phyloP scores from a whole-genome alignment of 2,329 filamentous ascomycete species.

The Blastomyces gilchristii region DNA sequence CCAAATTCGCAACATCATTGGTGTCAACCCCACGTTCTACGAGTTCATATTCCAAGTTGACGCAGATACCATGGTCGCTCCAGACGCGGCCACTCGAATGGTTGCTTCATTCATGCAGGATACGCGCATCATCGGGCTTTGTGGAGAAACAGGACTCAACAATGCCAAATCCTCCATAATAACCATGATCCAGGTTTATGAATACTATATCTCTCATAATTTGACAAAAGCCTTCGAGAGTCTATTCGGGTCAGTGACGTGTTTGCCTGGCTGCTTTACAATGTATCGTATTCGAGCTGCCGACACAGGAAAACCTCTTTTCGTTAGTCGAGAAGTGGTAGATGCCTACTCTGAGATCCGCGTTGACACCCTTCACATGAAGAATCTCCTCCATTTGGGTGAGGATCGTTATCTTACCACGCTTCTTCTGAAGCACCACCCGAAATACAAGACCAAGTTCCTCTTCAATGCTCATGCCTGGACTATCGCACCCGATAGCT shows the following conservation, averaged over 20 bases:
- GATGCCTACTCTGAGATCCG: conserved; percentile 84
- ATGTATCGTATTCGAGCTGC: conserved; percentile 97
- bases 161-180: conserved; percentile 90
- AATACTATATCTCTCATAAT: conserved; percentile 99
- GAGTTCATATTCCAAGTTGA: conserved; percentile 95
- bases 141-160: conserved; percentile 85
- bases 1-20: conserved; percentile 96
- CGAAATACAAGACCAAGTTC: conserved; percentile 97
- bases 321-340: conserved; percentile 86
- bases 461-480: conserved; percentile 85
- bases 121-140: conserved; percentile 84
- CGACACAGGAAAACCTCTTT: conserved; percentile 88
- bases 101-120: conserved; percentile 85
- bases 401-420: conserved; percentile 97
- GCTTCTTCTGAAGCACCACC: conserved; percentile 80
- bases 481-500: conserved; percentile 94
- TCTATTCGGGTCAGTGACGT: conserved; percentile 93
- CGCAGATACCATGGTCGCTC: conserved; percentile 86
- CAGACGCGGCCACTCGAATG: conserved; percentile 84
- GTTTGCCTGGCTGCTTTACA: conserved; percentile 94
- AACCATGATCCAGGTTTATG: conserved; percentile 99
- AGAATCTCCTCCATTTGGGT: conserved; percentile 91
- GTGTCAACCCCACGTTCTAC: conserved; percentile 96
- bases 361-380: conserved; percentile 97
- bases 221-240: conserved; percentile 94